Evolutionary conservation across 2,329 filamentous ascomycete genomes (phyloP).

Genomic region (Chrysoporthe austroafricana): DNA sequence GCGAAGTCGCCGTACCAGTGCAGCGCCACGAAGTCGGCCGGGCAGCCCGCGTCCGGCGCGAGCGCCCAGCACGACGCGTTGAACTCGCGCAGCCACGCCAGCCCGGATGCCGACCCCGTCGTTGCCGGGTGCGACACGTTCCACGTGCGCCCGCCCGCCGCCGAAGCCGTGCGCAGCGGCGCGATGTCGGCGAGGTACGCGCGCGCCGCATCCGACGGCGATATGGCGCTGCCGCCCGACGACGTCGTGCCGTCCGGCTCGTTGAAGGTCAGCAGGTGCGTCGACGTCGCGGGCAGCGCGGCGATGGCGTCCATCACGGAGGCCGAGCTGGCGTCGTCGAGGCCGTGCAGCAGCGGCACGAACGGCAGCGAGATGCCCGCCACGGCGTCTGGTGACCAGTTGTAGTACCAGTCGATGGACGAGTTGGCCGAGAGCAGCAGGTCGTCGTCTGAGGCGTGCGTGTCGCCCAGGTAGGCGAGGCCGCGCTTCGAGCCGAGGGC

Average conservation of each 20-base stretch:
- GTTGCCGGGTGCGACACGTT: constrained; percentile 47
- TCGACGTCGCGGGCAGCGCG: constrained; percentile 40
- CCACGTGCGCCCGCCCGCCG: constrained; percentile 36
- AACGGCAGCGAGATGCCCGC: constrained; percentile 38
- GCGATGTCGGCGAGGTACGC: constrained; percentile 43
- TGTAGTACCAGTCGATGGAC: constrained; percentile 48
- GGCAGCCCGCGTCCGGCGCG: constrained; percentile 41
- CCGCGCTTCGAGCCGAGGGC: constrained; percentile 34
- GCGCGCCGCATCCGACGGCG: constrained; percentile 43
- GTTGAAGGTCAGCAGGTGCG: constrained; percentile 46
- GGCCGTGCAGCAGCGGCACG: constrained; percentile 44
- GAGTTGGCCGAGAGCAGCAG: constrained; percentile 43
- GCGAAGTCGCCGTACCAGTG: constrained; percentile 47
- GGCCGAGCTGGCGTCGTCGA: constrained; percentile 38
- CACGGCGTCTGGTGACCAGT: constrained; percentile 43
- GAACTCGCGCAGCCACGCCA: constrained; percentile 45
- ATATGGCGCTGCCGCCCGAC: constrained; percentile 45
- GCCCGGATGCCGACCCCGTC: constrained; percentile 43
- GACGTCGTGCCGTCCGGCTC: constrained; percentile 46
- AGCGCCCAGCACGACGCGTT: constrained; percentile 46
- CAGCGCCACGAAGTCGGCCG: constrained; percentile 45
- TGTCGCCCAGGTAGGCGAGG: constrained; percentile 34
- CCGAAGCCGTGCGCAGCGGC: constrained; percentile 36
- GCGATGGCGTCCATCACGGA: constrained; percentile 35
- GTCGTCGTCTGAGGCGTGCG: constrained; percentile 37